Base-by-base conservation (phyloP, 2,329 filamentous ascomycete species). In the Aotearoamyces nothofagi region DNA sequence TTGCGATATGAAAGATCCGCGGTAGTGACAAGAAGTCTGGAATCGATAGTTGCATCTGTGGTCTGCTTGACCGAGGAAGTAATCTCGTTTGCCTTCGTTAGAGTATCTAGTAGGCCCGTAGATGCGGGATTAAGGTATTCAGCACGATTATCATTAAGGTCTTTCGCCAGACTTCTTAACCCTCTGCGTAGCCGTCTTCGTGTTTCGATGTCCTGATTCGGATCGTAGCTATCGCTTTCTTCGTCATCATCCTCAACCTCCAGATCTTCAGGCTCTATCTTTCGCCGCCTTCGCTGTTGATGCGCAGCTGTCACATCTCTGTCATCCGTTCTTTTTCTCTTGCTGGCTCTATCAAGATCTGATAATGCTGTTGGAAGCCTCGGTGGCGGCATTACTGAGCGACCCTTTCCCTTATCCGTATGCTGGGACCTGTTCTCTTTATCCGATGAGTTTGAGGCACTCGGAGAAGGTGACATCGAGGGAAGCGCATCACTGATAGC, bases 11-110 rank as follows among this genome's bases (percentile, higher is more conserved):
- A 77, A 4, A 92, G 54, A 38, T 94, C 84, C 4, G 81, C 80
- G 1, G 81, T 74, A 38, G 68, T 74, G 27, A 93, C 78, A 3
- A 96, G 64, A 15, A 92, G 62, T n/a, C 80, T 73, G 0, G 87
- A 84, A 49, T 98, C 90, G 35, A 92, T 76, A 1, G 79, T 81
- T 1, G 90, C 90, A 50, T 96, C 90, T 2, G 76, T 73, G 1
- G 90, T 93, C 56, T 94, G 86, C 44, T 78, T 81, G 35, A 92
- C 77, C 40, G 71, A 62, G 32, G 62, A 60, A 36, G 77, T 74
- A 9, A 76, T 55, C 19, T 61, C 52, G 41, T 90, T 75, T 10
- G 78, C 75, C 38, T 66, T 64, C 14, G 66, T 51, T 14, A 96
- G 58, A 1, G 73, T 71, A 7, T 77, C 61, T 33, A 67, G 58